A percentile compares a stretch with the other conserved stretches of the same genome.
Evolutionary conservation across 2,329 filamentous ascomycete genomes (phyloP).

Genomic region (Aspergillus japonicus): DNA sequence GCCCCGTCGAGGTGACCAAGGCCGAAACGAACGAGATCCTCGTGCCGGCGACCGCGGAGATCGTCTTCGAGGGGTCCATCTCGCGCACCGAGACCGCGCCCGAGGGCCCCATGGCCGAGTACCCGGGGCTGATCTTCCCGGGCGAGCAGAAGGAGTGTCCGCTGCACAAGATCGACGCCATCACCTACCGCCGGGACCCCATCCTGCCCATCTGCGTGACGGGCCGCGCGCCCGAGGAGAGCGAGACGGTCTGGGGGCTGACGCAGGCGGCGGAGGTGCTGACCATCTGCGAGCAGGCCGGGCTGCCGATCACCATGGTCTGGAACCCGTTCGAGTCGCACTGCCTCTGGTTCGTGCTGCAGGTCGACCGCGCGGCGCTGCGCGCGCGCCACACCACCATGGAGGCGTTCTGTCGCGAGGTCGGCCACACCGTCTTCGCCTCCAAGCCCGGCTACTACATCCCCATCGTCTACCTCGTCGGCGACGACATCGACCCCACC

Average conservation of each 20-base stretch:
- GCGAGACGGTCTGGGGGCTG: constrained; percentile 25
- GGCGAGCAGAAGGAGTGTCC: constrained; percentile 42
- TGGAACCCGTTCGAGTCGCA: constrained; percentile 49
- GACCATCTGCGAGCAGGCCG: constrained; percentile 34
- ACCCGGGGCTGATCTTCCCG: constrained; percentile 47
- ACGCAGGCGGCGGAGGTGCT: constrained; percentile 42
- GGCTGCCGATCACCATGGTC: constrained; percentile 47
- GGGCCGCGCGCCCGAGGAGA: constrained; percentile 49
- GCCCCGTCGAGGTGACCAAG: constrained; percentile 50
- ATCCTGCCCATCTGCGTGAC: constrained; percentile 49
- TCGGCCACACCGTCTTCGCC: constrained; percentile 46
- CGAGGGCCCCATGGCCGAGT: constrained; percentile 54
- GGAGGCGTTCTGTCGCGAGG: constrained; percentile 37
- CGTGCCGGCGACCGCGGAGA: constrained; percentile 53
- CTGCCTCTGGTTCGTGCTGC: constrained; percentile 52
- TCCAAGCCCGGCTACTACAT: constrained; percentile 46
- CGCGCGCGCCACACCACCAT: constrained; percentile 54
- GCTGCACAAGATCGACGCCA: constrained; percentile 46
- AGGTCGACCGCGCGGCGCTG: constrained; percentile 58
- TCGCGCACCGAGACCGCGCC: constrained; percentile 45
- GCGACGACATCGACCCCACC: constrained; percentile 53
- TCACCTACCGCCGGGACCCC: constrained; percentile 50
- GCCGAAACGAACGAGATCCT: constrained; percentile 52
- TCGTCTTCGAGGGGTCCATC: constrained; percentile 52
- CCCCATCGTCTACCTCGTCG: constrained; percentile 46